phyloP scores from a whole-genome alignment of 345 rosid species.

The Turnera subulata region DNA sequence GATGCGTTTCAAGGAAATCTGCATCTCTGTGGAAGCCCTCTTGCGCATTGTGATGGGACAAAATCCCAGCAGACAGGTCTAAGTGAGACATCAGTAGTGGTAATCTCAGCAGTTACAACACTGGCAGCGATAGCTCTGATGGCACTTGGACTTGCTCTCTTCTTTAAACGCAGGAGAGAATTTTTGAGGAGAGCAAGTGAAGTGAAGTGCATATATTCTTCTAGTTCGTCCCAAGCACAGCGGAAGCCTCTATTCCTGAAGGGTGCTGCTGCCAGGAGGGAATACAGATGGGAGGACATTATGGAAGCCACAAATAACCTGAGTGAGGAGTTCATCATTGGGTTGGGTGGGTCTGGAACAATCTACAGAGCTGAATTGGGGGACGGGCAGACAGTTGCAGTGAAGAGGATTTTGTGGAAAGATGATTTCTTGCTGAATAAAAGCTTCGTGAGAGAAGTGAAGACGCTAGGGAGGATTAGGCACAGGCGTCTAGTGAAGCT shows the following conservation, averaged over 20 bases:
- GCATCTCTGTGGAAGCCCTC: slow-evolving; percentile 76
- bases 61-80: slow-evolving; percentile 37
- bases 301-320: slow-evolving; percentile 77
- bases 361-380: slow-evolving; percentile 66
- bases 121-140: slow-evolving; percentile 61
- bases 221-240: slow-evolving; percentile 62
- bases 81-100: slow-evolving; percentile 43
- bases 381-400: slow-evolving; percentile 72
- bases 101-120: slow-evolving; percentile 59
- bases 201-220: slow-evolving; percentile 53
- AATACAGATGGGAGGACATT: slow-evolving; percentile 74
- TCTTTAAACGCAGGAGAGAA: slow-evolving; percentile 49
- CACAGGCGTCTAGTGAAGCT: slow-evolving; percentile 90
- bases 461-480: slow-evolving; percentile 69
- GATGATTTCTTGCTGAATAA: slow-evolving; percentile 69
- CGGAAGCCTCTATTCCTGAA: slow-evolving; percentile 55
- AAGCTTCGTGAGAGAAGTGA: slow-evolving; percentile 84
- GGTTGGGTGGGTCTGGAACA: slow-evolving; percentile 93
- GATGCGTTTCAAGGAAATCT: slow-evolving; percentile 62
- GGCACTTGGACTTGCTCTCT: slow-evolving; percentile 42
- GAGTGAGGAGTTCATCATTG: slow-evolving; percentile 75
- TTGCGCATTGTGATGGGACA: slow-evolving; percentile 38
- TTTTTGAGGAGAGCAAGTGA: slow-evolving; percentile 35
- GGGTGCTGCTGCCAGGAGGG: slow-evolving; percentile 54
- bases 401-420: slow-evolving; percentile 69